These are phyloP conservation scores for Lasiosphaeria hispida DNA, from an alignment of 495 filamentous ascomycete species.

Conservation along the genomic window DNA sequence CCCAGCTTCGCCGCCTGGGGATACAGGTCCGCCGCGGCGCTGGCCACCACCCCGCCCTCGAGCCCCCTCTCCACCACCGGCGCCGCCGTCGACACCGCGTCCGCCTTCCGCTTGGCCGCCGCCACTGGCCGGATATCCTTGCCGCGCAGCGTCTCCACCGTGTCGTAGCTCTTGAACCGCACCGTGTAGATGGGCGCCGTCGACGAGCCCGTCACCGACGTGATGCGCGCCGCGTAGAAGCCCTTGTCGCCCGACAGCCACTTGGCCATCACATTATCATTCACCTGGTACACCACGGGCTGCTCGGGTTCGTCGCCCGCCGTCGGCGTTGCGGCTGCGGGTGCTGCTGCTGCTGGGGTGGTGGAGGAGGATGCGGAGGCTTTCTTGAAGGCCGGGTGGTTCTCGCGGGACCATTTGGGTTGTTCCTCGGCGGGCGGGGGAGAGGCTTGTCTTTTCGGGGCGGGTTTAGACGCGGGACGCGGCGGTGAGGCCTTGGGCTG, in stretches of 20 bases:
- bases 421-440: constrained; percentile 37
- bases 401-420: constrained; percentile 68
- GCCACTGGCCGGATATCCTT: constrained; percentile 80
- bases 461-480: constrained; percentile 44
- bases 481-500: constrained; percentile 26
- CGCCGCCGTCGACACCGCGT: constrained; percentile 52
- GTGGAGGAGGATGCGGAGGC: constrained; percentile 26
- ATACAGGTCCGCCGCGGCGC: constrained; percentile 83
- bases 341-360: not conserved
- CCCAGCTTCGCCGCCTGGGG: constrained; percentile 69
- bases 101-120: constrained; percentile 86
- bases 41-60: constrained; percentile 66
- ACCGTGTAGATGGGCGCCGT: constrained; percentile 88
- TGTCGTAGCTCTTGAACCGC: constrained; percentile 86
- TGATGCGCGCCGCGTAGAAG: constrained; percentile 92
- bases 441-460: constrained; percentile 35
- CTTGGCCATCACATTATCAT: constrained; percentile 84
- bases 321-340: constrained; percentile 13
- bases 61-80: constrained; percentile 14
- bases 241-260: constrained; percentile 86
- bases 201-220: constrained; percentile 85
- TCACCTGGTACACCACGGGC: constrained; percentile 67
- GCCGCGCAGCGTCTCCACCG: constrained; percentile 77
- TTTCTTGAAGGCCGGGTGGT: constrained; percentile 66
- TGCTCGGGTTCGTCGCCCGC: constrained; percentile 47